A percentile compares a stretch with the other conserved stretches of the same genome.
Evolutionary conservation across 805 yeast species (phyloP).

Genomic region (Lipomyces anomalus): DNA sequence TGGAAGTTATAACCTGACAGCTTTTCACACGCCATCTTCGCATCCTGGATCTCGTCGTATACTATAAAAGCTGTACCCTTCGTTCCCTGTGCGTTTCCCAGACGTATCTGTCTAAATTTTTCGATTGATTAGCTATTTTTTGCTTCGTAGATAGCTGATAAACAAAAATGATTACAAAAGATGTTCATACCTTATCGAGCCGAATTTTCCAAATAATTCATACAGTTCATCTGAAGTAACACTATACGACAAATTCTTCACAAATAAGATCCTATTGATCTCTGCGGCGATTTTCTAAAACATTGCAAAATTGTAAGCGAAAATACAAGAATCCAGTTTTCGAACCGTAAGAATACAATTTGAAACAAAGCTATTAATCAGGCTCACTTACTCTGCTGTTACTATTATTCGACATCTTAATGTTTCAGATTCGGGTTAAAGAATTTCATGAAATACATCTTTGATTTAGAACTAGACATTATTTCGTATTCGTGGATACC

Average conservation of each 20-base stretch:
- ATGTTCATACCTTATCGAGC: slow-evolving; percentile 38
- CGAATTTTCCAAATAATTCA: slow-evolving; percentile 50
- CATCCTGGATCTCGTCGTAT: slow-evolving; percentile 44
- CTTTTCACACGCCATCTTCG: slow-evolving; percentile 49
- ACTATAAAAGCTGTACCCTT: slow-evolving; percentile 54
- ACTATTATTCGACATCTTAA: too few species aligned
- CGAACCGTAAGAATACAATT: too few species aligned
- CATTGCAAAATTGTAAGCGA: too few species aligned
- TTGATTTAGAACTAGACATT: too few species aligned
- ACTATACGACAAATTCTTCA: slow-evolving; percentile 54
- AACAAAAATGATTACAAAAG: background rate
- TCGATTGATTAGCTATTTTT: background rate
- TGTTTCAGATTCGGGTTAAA: too few species aligned
- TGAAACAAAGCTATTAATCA: too few species aligned
- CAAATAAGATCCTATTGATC: slow-evolving; percentile 39
- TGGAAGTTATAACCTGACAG: slow-evolving; percentile 55
- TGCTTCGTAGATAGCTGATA: background rate
- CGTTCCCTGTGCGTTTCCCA: slow-evolving; percentile 37
- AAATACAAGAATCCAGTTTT: too few species aligned
- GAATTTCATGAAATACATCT: too few species aligned
- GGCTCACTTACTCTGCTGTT: too few species aligned
- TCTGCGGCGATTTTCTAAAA: slow-evolving; percentile 22
- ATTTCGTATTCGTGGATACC: too few species aligned
- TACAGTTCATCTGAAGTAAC: slow-evolving; percentile 44
- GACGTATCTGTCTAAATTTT: slow-evolving; percentile 43